These are phyloP conservation scores for Trichoderma sp. DNA, from an alignment of 2,329 filamentous ascomycete genomes.

Conservation along the genomic window DNA sequence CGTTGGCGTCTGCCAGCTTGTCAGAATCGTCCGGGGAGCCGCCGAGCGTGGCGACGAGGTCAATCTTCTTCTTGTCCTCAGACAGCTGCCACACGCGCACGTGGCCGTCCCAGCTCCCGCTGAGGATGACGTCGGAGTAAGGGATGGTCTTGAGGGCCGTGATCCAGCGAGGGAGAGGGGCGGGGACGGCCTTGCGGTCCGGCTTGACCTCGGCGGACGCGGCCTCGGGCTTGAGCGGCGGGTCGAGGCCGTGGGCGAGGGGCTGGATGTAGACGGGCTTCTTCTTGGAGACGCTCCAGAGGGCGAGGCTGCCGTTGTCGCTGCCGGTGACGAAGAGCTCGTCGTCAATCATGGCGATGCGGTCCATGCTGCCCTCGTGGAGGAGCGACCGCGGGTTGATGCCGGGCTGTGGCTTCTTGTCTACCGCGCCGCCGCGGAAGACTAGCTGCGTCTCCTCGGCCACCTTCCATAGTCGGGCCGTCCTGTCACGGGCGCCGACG, in stretches of 20 bases:
- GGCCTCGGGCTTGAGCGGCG: conserved; percentile 62
- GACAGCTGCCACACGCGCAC: conserved; percentile 82
- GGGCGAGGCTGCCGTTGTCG: conserved; percentile 80
- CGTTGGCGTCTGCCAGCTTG: neutral
- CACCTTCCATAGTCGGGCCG: conserved; percentile 92
- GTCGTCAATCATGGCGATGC: conserved; percentile 84
- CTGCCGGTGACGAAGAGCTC: conserved; percentile 89
- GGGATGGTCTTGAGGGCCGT: conserved; percentile 84
- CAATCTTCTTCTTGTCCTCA: conserved; percentile 76
- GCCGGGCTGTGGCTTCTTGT: conserved; percentile 46
- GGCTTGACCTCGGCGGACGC: conserved; percentile 71
- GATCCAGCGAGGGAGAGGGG: conserved; percentile 78
- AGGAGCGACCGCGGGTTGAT: conserved; percentile 53
- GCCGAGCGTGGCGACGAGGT: conserved; percentile 67
- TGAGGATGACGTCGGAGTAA: conserved; percentile 85
- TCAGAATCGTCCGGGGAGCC: neutral
- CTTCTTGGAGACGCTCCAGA: conserved; percentile 93
- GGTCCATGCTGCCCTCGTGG: conserved; percentile 84
- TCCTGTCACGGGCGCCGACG: conserved; percentile 86
- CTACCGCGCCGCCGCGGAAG: conserved; percentile 77
- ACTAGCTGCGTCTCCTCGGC: conserved; percentile 93
- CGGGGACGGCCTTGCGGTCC: conserved; percentile 56
- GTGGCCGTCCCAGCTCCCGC: conserved; percentile 86
- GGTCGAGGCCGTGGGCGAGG: conserved; percentile 81
- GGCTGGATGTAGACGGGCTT: conserved; percentile 81